phyloP scores from a whole-genome alignment of 371 early-diverging fungal genomes.

The Vairimorpha necatrix region DNA sequence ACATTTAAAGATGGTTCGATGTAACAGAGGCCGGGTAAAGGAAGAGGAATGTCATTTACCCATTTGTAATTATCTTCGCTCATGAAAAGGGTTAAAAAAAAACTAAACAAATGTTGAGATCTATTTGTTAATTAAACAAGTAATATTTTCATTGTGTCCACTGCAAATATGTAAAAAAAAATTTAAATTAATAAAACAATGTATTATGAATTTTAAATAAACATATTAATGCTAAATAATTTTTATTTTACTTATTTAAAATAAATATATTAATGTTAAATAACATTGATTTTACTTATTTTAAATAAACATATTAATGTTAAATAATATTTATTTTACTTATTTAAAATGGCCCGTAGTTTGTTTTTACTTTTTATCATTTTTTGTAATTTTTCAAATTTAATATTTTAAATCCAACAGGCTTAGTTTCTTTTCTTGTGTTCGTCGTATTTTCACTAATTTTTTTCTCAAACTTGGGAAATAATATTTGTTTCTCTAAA shows the following conservation, averaged over 20 bases:
- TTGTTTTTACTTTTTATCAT: no score
- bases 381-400: constrained; percentile 22
- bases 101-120: background rate
- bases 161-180: no score
- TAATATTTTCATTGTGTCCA: no score
- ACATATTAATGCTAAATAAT: no score
- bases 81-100: background rate
- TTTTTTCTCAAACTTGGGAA: constrained; percentile 48
- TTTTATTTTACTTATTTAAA: no score
- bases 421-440: background rate
- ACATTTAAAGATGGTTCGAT: constrained; percentile 31
- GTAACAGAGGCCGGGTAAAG: constrained; percentile 37
- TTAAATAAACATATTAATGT: no score
- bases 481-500: constrained; percentile 50
- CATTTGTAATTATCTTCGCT: constrained; percentile 22
- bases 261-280: no score
- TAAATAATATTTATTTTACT: no score
- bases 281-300: no score
- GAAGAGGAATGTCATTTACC: constrained; percentile 33
- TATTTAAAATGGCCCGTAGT: no score
- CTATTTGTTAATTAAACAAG: background rate
- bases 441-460: background rate
- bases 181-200: no score
- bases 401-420: constrained; percentile 31
- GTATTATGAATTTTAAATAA: no score